Conservation (phyloP, 1,139 yeast species). For the Geotrichum siamense region DNA sequence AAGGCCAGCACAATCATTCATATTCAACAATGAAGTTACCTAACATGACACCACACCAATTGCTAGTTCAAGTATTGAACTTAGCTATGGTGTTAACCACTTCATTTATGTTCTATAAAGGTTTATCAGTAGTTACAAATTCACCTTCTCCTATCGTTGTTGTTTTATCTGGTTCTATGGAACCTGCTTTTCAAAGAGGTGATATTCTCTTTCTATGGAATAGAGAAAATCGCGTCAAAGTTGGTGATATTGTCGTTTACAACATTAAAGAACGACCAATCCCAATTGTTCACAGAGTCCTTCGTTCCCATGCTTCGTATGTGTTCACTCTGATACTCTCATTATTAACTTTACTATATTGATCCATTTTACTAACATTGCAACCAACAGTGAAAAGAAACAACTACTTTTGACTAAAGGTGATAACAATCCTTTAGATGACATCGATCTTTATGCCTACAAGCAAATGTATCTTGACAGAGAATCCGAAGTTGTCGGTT, state of each 20-base stretch:
- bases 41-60: slow-evolving; percentile 26
- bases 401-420: slow-evolving; percentile 89
- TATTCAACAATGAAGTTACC: slow-evolving; percentile 15
- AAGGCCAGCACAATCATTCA: too few species aligned
- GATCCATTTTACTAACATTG: slow-evolving; percentile 22
- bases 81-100: slow-evolving; percentile 76
- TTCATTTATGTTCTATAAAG: slow-evolving; percentile 90
- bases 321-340: slow-evolving; percentile 21
- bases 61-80: slow-evolving; percentile 51
- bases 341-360: slow-evolving; percentile 19
- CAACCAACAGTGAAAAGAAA: slow-evolving; percentile 37
- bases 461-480: slow-evolving; percentile 72
- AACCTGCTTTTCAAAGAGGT: slow-evolving; percentile 98
- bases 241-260: slow-evolving; percentile 97
- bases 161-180: slow-evolving; percentile 97
- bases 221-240: slow-evolving; percentile 55
- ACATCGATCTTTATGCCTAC: slow-evolving; percentile 72
- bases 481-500: slow-evolving; percentile 72
- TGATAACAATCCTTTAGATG: slow-evolving; percentile 91
- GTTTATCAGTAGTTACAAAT: slow-evolving; percentile 67
- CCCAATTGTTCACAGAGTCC: slow-evolving; percentile 92
- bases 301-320: slow-evolving; percentile 59
- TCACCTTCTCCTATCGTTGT: slow-evolving; percentile 94
- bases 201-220: slow-evolving; percentile 91
- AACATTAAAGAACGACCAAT: slow-evolving; percentile 72